Percentiles rank a stretch among this genome's conserved stretches.
phyloP scores from a whole-genome alignment of 345 rosid species.

The Hypericum androsaemum region DNA sequence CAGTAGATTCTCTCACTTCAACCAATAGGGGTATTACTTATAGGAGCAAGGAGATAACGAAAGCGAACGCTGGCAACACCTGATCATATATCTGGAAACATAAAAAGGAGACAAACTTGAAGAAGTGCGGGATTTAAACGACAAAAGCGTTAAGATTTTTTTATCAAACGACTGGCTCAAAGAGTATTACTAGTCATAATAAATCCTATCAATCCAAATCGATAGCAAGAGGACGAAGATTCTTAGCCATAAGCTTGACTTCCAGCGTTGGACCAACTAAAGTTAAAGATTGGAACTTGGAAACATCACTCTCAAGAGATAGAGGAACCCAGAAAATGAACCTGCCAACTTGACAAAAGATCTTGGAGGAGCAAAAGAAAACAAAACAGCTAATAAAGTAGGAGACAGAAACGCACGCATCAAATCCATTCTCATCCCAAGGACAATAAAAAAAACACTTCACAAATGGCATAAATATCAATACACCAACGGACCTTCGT shows the following conservation, averaged over 20 bases:
- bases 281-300: not conserved
- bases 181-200: not conserved
- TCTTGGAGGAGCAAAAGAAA: conserved; percentile 27
- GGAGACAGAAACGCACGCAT: conserved; percentile 10
- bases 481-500: conserved; percentile 10
- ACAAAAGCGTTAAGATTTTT: not conserved
- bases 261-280: no score
- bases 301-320: conserved; percentile 17
- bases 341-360: conserved; percentile 40
- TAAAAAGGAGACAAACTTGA: not conserved
- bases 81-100: conserved; percentile 8
- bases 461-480: conserved; percentile 7
- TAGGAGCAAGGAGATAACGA: conserved; percentile 1
- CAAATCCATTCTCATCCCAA: conserved; percentile 36
- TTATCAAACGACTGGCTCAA: not conserved
- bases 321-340: conserved; percentile 25
- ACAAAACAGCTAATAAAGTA: conserved; percentile 17
- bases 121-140: not conserved
- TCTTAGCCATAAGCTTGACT: no score
- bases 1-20: conserved; percentile 9
- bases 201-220: not conserved
- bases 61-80: conserved; percentile 10
- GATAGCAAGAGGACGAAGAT: no score
- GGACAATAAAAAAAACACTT: conserved; percentile 12
- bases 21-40: conserved; percentile 23